Evolutionary conservation across 2,329 filamentous ascomycete genomes (phyloP), one percentile per base, ranked within the genome.

Genomic region (Neonectria punicea): DNA sequence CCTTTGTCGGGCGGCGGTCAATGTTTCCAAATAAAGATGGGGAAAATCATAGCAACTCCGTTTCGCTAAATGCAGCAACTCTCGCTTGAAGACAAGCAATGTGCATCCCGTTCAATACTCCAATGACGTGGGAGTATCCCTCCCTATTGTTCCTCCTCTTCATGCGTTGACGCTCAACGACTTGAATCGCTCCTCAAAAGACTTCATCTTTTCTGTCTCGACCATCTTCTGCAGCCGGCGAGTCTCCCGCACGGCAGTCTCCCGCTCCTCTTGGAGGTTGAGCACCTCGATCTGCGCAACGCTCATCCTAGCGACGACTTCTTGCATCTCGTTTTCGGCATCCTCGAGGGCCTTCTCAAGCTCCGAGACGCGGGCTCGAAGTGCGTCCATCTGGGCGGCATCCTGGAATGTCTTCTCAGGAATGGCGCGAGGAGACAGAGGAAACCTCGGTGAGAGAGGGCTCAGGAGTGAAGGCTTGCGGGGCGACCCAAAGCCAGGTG

Each of bases 241-340:
- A 63, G 92, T 94, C 78, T 92, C 87, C 55, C 89, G 87, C 72
- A 93, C 87, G 22, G 92, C 92, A 70, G 90, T 89, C 74, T 96
- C 93, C 72, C 89, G 86, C 78, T 92, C 88, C 70, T 89, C 88
- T 78, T 94, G 92, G 53, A 97, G 84, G 76, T 93, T 91, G 73
- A 92, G 89, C 50, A 96, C 93, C 80, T 94, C 92, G 68, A 95
- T 92, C 81, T 96, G 93, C 28, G 92, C 91, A 72, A 85, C 84
- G 80, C 92, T 94, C 90, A 97, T 95, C 72, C 89, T 87, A 65
- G 89, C 85, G 16, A 96, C 90, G 6, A 96, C 92, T 75, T 93
- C 90, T 74, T 93, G 89, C 91, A 96, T 94, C 80, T 95, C 92
- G 51, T 84, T 85, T 75, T 96, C 93, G 11, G 80, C 78, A 39